These are phyloP conservation scores for Schwanniomyces sp. DNA, from an alignment of 805 yeast species.

Conservation along the genomic window DNA sequence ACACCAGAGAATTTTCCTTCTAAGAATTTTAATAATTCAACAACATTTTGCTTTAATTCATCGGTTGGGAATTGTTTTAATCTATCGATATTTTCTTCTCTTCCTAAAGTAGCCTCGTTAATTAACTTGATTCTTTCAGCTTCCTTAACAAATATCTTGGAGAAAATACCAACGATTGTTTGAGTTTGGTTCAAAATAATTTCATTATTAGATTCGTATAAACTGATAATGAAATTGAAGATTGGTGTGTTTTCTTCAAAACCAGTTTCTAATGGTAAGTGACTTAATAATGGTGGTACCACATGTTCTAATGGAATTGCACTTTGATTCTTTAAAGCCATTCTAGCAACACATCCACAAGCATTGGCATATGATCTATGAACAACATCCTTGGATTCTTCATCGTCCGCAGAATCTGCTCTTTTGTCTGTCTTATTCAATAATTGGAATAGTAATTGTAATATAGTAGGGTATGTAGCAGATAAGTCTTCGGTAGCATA, in stretches of 20 bases:
- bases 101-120: slow-evolving; percentile 76
- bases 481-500: slow-evolving; percentile 57
- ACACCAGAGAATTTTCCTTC: slow-evolving; percentile 64
- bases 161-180: slow-evolving; percentile 64
- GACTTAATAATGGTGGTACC: slow-evolving; percentile 72
- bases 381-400: slow-evolving; percentile 74
- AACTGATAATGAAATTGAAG: slow-evolving; percentile 69
- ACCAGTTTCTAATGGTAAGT: slow-evolving; percentile 84
- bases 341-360: slow-evolving; percentile 94
- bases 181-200: slow-evolving; percentile 57
- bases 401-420: slow-evolving; percentile 55
- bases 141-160: slow-evolving; percentile 72
- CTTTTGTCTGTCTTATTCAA: slow-evolving; percentile 63
- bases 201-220: slow-evolving; percentile 65
- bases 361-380: slow-evolving; percentile 91
- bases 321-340: slow-evolving; percentile 70
- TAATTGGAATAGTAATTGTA: slow-evolving; percentile 76
- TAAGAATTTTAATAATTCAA: slow-evolving; percentile 71
- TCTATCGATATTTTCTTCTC: slow-evolving; percentile 79
- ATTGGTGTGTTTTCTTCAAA: slow-evolving; percentile 93
- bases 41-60: slow-evolving; percentile 62
- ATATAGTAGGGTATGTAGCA: slow-evolving; percentile 63
- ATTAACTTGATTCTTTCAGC: slow-evolving; percentile 68
- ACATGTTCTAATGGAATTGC: slow-evolving; percentile 74
- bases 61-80: slow-evolving; percentile 75